A percentile compares a stretch with the other conserved stretches of the same genome.
Conservation (phyloP, 140 eudicot genomes). For the Oenanthe javanica region DNA sequence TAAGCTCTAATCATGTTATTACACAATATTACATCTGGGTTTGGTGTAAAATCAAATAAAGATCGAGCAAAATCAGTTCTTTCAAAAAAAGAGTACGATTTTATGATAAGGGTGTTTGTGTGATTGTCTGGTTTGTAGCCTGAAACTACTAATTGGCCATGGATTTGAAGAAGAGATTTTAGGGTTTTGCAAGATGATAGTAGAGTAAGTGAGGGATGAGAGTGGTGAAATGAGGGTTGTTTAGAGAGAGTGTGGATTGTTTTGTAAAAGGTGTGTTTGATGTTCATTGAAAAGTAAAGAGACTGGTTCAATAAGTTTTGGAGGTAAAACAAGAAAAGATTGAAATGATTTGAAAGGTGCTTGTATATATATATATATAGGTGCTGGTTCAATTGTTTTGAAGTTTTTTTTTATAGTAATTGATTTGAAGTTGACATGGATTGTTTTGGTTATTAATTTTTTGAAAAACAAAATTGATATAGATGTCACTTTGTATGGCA, state of each 20-base stretch:
- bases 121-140: slow-evolving; percentile 35
- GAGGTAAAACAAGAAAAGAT: background rate
- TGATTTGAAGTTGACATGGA: too few species aligned
- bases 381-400: background rate
- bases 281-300: background rate
- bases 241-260: slow-evolving; percentile 7
- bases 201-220: background rate
- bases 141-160: slow-evolving; percentile 33
- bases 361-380: background rate
- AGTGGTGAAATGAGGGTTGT: slow-evolving; percentile 15
- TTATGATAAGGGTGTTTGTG: slow-evolving; percentile 38
- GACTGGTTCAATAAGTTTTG: background rate
- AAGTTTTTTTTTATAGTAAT: too few species aligned
- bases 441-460: too few species aligned
- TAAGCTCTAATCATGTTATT: slow-evolving; percentile 63
- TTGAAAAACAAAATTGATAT: too few species aligned
- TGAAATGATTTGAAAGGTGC: background rate
- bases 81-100: slow-evolving; percentile 39
- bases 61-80: slow-evolving; percentile 37
- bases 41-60: slow-evolving; percentile 35
- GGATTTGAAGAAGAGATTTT: slow-evolving; percentile 31
- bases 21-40: slow-evolving; percentile 41
- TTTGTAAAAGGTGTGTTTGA: slow-evolving; percentile 1
- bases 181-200: slow-evolving; percentile 37
- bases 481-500: too few species aligned